Base-by-base conservation (phyloP, 345 rosid genomes). In the Brassica incana region DNA sequence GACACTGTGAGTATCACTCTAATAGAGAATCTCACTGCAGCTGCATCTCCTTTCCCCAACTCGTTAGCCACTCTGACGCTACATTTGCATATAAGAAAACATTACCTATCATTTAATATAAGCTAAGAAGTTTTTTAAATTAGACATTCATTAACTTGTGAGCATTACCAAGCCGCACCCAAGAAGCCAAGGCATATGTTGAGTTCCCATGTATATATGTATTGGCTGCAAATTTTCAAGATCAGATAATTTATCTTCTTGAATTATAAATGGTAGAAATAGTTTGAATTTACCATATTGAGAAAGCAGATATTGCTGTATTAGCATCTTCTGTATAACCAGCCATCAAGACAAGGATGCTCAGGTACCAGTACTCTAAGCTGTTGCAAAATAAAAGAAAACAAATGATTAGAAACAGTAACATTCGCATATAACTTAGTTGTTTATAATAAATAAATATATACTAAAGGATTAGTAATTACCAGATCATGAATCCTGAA, bases 21-120 rank as follows among this genome's bases (percentile, higher is more conserved):
- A 1, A 85, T 77, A 7, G 90, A 65, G 50, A 86, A 86, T 6
- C 81, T 84, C 40, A 85, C 88, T 1, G 88, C 90, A 36, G 79
- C 73, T 8, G 86, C 86, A 5, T 87, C 77, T 72, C 90, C 94
- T 65, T 82, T 81, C 4, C 91, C 94, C 58, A 90, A 30, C 77
- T 85, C 91, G 56, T 90, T 90, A 27, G 91, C 83, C 20, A 88
- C 87, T 30, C 91, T 78, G n/a, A 88, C 94, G 0, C 97, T 91
- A 20, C 23, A 20, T 20, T 20, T 20, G 23, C 23, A 20, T 20
- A 20, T 20, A 20, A 65, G 69, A 16, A 35, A 35, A 8, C 14
- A 65, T 35, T 4, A 36, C 14, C n/a, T 10, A 15, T 65, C 0
- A 35, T 15, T 65, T 36, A 15, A 35, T 35, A 33, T 63, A 23